Evolutionary conservation across 1,139 yeast species (phyloP).

Genomic region (Wickerhamomyces sp.): DNA sequence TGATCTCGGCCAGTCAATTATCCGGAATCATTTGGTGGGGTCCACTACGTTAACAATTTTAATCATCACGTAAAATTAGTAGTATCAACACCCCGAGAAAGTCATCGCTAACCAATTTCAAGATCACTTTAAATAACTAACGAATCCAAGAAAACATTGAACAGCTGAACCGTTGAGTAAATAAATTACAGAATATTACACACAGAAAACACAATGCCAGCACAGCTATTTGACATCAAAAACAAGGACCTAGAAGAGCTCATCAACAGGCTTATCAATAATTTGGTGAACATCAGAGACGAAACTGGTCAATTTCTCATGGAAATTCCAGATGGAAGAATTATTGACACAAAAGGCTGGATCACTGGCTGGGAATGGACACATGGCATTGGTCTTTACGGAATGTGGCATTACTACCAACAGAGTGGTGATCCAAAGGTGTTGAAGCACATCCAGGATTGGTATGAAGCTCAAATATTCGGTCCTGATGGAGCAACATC

Average conservation of each 20-base stretch:
- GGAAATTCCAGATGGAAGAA: slow-evolving; percentile 11
- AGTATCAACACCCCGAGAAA: background rate
- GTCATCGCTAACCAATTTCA: background rate
- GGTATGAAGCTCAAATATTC: slow-evolving; percentile 10
- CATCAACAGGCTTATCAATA: slow-evolving; percentile 8
- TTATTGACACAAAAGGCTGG: slow-evolving; percentile 13
- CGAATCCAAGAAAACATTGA: background rate
- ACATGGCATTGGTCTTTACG: slow-evolving; percentile 12
- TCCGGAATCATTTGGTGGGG: background rate
- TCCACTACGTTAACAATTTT: no score
- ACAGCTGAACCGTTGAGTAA: no score
- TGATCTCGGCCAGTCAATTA: no score
- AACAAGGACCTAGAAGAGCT: slow-evolving; percentile 6
- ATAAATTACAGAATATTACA: background rate
- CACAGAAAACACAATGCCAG: slow-evolving; percentile 5
- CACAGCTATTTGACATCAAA: slow-evolving; percentile 5
- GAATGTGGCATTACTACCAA: slow-evolving; percentile 12
- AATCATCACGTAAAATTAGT: no score
- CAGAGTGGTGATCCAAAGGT: slow-evolving; percentile 4
- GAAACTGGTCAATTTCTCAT: slow-evolving; percentile 9
- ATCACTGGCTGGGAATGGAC: slow-evolving; percentile 16
- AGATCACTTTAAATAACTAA: background rate
- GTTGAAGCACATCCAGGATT: slow-evolving; percentile 5
- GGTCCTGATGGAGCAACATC: slow-evolving; percentile 12
- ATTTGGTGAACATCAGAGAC: slow-evolving; percentile 8